Percentiles rank a stretch among this genome's conserved stretches.
phyloP scores from a whole-genome alignment of 2,329 filamentous ascomycete genomes.

The Capronia americana region DNA sequence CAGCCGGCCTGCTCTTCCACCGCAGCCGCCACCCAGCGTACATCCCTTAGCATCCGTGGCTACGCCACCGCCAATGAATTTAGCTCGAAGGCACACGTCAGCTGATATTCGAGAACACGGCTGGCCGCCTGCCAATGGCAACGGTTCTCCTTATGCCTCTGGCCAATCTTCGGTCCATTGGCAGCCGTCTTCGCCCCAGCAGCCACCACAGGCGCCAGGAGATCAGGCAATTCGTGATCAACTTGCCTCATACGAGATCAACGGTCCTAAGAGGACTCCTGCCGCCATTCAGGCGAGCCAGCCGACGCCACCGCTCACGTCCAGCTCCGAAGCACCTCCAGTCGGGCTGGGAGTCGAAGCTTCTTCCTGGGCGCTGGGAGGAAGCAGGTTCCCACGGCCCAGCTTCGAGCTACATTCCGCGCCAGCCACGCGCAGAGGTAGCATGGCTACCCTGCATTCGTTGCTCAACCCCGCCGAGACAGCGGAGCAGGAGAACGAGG shows the following conservation, averaged over 20 bases:
- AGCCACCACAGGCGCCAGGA: constrained; percentile 44
- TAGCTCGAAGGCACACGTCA: constrained; percentile 86
- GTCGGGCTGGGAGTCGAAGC: constrained; percentile 36
- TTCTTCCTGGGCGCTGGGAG: constrained; percentile 33
- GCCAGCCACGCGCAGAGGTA: constrained; percentile 70
- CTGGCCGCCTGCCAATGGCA: constrained; percentile 62
- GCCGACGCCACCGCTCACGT: constrained; percentile 32
- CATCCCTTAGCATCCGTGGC: constrained; percentile 64
- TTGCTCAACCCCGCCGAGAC: constrained; percentile 73
- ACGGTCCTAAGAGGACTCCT: constrained; percentile 56
- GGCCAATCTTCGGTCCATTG: constrained; percentile 67
- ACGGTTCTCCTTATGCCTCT: constrained; percentile 68
- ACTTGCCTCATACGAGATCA: constrained; percentile 70
- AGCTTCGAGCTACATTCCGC: constrained; percentile 51
- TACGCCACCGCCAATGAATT: constrained; percentile 66
- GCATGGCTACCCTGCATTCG: constrained; percentile 73
- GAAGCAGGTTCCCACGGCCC: constrained; percentile 36
- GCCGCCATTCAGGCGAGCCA: constrained; percentile 29
- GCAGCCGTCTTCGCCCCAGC: constrained; percentile 62
- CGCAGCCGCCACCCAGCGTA: constrained; percentile 71
- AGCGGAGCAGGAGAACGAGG: constrained; percentile 69
- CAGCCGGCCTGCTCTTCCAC: constrained; percentile 70
- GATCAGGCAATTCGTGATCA: constrained; percentile 69
- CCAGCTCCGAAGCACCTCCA: constrained; percentile 31
- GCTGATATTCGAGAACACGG: constrained; percentile 92